Conservation (phyloP, 805 yeast genomes). For the Candida nitratophila region DNA sequence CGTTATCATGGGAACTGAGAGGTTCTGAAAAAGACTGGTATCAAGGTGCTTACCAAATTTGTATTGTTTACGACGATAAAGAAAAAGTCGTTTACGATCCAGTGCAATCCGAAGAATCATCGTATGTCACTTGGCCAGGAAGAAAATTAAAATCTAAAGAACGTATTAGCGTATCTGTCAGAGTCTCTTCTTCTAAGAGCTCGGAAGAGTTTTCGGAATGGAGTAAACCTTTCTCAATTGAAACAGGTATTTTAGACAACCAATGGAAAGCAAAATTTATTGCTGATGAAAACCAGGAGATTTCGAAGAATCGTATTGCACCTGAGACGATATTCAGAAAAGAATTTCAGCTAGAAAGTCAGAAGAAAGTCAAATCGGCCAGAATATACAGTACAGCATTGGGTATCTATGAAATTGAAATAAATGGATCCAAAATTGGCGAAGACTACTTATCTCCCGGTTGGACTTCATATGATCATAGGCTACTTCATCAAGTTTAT, state of each 20-base stretch:
- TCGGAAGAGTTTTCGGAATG: constrained; percentile 4
- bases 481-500: constrained; percentile 15
- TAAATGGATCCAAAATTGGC: constrained; percentile 16
- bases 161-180: constrained; percentile 4
- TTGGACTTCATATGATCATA: constrained; percentile 18
- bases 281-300: constrained; percentile 4
- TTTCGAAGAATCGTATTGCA: neutral
- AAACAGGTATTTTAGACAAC: constrained; percentile 4
- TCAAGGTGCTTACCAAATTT: constrained; percentile 8
- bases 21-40: constrained; percentile 6
- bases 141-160: constrained; percentile 7
- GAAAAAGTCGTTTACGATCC: constrained; percentile 2
- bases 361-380: constrained; percentile 3
- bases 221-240: constrained; percentile 2
- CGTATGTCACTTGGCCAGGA: constrained; percentile 7
- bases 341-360: neutral
- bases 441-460: constrained; percentile 18
- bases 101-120: constrained; percentile 2
- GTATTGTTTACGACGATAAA: constrained; percentile 3
- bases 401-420: constrained; percentile 17
- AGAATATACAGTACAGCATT: constrained; percentile 15
- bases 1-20: constrained; percentile 6
- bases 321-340: constrained; percentile 8
- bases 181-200: constrained; percentile 3
- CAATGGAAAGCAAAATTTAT: constrained; percentile 7